Evolutionary conservation across 768 basidiomycete genomes (phyloP).

Genomic region (Auriscalpium microsporum): DNA sequence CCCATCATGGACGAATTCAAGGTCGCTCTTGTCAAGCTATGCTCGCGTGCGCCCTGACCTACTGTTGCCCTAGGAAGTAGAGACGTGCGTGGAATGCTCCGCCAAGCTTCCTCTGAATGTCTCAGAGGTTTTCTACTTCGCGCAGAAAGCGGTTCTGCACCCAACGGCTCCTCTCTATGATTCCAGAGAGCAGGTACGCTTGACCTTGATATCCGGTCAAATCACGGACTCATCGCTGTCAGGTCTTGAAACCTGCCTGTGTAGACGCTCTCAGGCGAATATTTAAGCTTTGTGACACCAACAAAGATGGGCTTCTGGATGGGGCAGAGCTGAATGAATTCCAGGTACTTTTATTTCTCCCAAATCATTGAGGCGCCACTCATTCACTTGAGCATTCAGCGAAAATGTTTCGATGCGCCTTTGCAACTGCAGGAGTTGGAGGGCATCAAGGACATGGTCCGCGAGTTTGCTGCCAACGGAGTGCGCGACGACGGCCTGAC

Average conservation of each 20-base stretch:
- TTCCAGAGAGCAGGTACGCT: slow-evolving; percentile 84
- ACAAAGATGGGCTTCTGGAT: slow-evolving; percentile 91
- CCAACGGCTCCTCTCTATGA: slow-evolving; percentile 97
- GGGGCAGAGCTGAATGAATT: slow-evolving; percentile 92
- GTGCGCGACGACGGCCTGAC: slow-evolving; percentile 78
- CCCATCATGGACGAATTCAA: slow-evolving; percentile 99
- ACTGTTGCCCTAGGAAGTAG: slow-evolving; percentile 67
- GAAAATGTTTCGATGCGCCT: slow-evolving; percentile 93
- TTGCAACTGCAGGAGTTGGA: slow-evolving; percentile 89
- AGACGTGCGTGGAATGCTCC: slow-evolving; percentile 97
- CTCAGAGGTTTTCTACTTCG: slow-evolving; percentile 97
- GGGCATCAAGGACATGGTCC: slow-evolving; percentile 91
- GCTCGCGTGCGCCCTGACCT: not conserved
- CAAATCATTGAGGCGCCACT: not conserved
- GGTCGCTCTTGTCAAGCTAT: slow-evolving; percentile 33
- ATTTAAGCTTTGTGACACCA: slow-evolving; percentile 92
- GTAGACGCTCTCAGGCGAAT: slow-evolving; percentile 82
- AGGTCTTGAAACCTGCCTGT: slow-evolving; percentile 92
- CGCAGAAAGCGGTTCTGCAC: slow-evolving; percentile 94
- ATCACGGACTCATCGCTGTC: slow-evolving; percentile 7
- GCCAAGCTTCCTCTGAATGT: slow-evolving; percentile 85
- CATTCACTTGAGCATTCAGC: slow-evolving; percentile 31
- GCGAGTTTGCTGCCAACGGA: slow-evolving; percentile 65
- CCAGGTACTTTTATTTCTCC: slow-evolving; percentile 47
- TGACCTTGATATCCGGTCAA: not conserved